Base-by-base conservation (phyloP, 345 rosid species). In the Sisymbrium altissimum region DNA sequence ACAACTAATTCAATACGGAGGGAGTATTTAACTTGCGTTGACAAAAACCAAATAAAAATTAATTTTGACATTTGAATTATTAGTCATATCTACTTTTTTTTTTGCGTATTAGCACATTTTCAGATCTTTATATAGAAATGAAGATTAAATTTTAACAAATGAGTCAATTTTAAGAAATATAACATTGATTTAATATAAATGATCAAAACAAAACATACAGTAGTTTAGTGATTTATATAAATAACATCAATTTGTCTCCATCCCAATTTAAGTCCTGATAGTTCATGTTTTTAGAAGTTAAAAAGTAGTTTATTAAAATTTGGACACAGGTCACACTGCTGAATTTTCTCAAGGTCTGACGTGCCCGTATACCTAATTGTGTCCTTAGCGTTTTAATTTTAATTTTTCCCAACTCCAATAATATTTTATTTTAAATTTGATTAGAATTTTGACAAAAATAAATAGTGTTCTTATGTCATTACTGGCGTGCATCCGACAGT, bases 401-500 rank as follows among this genome's bases (percentile, higher is more conserved):
- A 0, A 0, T 23, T 13, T 13, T 25, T 7, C 1, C 46, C 46
- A 38, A 38, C 48, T 13, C 33, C 40, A 60, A 3, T 61, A 23
- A 39, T 23, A 36, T 39, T 10, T 11, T 30, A 12, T 5, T 33
- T 33, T 55, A 13, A 32, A 9, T 40, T 23, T 23, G 23, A 29
- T 32, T 46, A 48, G 12, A 32, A 30, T 6, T 35, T 33, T 62
- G 46, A 74, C 73, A 40, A 29, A 19, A 50, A 7, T 2, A 44
- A 49, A 38, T 41, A 50, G 36, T 53, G 69, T 50, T 43, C 4
- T 43, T 52, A 62, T 44, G 53, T 76, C 74, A 45, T 43, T 38
- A 43, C 3, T 69, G 50, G 43, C 79, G 74, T 68, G 79, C 46
- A 70, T 44, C 66, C 67, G 45, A 39, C 71, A 64, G 21, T 57